These are phyloP conservation scores for Trematosphaeria pertusa DNA, from an alignment of 2,329 filamentous ascomycete genomes.

Conservation along the genomic window DNA sequence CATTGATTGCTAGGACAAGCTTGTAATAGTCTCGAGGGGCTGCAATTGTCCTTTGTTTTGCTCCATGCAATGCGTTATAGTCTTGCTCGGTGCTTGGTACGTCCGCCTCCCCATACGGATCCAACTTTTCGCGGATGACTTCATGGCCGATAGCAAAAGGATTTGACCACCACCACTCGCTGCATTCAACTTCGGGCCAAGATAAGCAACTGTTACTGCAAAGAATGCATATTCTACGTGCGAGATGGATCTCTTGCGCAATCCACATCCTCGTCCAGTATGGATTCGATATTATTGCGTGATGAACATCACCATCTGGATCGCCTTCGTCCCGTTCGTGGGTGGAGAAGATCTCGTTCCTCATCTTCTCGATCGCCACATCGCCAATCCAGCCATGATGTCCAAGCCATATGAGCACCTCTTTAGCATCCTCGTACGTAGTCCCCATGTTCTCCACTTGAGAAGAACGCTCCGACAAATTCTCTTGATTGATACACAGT, in stretches of 20 bases:
- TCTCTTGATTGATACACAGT: constrained; percentile 26
- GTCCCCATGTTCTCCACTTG: constrained; percentile 10
- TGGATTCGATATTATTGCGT: not conserved
- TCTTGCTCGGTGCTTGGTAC: not conserved
- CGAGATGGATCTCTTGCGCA: not conserved
- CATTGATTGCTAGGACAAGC: not conserved
- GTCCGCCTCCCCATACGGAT: not conserved
- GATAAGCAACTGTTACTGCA: not conserved
- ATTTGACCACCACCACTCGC: not conserved
- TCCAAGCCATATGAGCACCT: constrained; percentile 13
- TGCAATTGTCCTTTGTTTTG: constrained; percentile 1
- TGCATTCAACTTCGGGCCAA: not conserved
- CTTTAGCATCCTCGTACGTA: constrained; percentile 5
- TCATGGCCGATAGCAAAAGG: not conserved
- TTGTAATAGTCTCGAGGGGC: not conserved
- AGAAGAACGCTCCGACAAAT: constrained; percentile 5
- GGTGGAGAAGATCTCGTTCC: constrained; percentile 1
- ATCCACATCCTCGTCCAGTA: not conserved
- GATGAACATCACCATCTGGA: constrained; percentile 1
- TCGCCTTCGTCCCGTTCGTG: not conserved
- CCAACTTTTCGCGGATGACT: not conserved
- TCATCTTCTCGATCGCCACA: not conserved
- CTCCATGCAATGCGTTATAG: not conserved
- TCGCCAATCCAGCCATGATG: constrained; percentile 1
- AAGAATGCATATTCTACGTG: constrained; percentile 1